Percentiles rank a stretch among this genome's conserved stretches.
phyloP scores from a whole-genome alignment of 305 asterid species.

The Fraxinus latifolia region DNA sequence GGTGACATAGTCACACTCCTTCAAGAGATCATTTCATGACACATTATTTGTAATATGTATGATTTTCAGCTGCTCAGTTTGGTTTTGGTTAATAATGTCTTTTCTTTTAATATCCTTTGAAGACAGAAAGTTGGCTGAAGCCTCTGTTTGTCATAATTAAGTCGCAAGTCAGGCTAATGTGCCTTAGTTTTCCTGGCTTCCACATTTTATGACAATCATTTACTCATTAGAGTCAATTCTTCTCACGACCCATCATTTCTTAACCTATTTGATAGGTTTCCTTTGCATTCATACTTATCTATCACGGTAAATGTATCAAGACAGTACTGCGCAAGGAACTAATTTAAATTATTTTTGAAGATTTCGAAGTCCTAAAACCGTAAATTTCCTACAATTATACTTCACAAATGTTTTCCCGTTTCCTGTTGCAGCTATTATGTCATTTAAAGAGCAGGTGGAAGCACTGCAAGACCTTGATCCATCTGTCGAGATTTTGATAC shows the following conservation, averaged over 20 bases:
- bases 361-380: background rate
- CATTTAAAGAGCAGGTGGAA: constrained; percentile 91
- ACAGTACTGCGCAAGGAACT: background rate
- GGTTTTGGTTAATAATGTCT: background rate
- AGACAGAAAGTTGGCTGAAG: background rate
- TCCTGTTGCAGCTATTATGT: constrained; percentile 72
- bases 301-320: background rate
- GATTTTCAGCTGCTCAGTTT: background rate
- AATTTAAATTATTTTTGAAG: background rate
- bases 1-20: background rate
- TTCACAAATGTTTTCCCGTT: constrained; percentile 21
- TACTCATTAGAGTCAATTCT: background rate
- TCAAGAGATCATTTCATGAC: background rate
- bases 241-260: background rate
- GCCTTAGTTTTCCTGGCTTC: background rate
- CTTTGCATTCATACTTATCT: background rate
- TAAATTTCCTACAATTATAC: constrained; percentile 3
- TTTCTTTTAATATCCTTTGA: background rate
- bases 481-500: constrained; percentile 83
- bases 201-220: background rate
- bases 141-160: background rate
- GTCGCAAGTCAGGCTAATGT: background rate
- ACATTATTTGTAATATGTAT: background rate
- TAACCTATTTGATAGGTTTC: background rate
- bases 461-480: constrained; percentile 58